These are phyloP conservation scores for Rhodotorula diobovata DNA, from an alignment of 768 basidiomycete genomes.

Conservation along the genomic window DNA sequence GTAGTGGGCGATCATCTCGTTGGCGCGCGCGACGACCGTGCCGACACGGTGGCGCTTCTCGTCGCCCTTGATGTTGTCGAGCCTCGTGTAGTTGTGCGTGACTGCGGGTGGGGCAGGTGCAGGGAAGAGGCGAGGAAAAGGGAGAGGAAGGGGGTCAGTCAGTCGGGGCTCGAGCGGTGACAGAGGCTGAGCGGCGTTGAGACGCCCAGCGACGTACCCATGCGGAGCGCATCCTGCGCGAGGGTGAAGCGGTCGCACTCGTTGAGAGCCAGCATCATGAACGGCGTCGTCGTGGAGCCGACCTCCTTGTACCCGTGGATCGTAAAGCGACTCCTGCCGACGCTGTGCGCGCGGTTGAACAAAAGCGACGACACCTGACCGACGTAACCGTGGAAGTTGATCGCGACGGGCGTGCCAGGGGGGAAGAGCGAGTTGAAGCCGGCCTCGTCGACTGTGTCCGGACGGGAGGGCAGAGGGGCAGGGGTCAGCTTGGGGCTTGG, in stretches of 20 bases:
- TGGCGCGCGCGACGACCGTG: slow-evolving; percentile 27
- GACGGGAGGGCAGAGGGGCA: neutral
- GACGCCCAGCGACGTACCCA: slow-evolving; percentile 41
- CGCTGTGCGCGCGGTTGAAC: slow-evolving; percentile 40
- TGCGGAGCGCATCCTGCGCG: slow-evolving; percentile 46
- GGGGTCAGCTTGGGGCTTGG: neutral
- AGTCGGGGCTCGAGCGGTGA: neutral
- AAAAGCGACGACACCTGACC: slow-evolving; percentile 29
- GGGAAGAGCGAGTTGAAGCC: slow-evolving; percentile 72
- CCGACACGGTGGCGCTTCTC: slow-evolving; percentile 32
- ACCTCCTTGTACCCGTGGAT: slow-evolving; percentile 42
- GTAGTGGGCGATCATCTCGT: slow-evolving; percentile 35
- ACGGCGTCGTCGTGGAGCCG: slow-evolving; percentile 69
- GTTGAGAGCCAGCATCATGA: slow-evolving; percentile 49
- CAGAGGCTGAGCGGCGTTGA: slow-evolving; percentile 23
- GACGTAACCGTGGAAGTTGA: slow-evolving; percentile 57
- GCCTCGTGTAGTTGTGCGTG: slow-evolving; percentile 21
- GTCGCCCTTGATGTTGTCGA: slow-evolving; percentile 24
- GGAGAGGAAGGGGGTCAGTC: neutral
- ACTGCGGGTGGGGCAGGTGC: too few species aligned
- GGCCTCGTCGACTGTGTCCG: slow-evolving; percentile 52
- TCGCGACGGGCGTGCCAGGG: slow-evolving; percentile 60
- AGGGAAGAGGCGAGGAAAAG: too few species aligned
- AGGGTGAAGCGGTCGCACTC: slow-evolving; percentile 46
- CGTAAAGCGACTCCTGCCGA: slow-evolving; percentile 41